Evolutionary conservation across 164 flowering plant genomes (phyloP).

Genomic region (Chimonanthus praecox): DNA sequence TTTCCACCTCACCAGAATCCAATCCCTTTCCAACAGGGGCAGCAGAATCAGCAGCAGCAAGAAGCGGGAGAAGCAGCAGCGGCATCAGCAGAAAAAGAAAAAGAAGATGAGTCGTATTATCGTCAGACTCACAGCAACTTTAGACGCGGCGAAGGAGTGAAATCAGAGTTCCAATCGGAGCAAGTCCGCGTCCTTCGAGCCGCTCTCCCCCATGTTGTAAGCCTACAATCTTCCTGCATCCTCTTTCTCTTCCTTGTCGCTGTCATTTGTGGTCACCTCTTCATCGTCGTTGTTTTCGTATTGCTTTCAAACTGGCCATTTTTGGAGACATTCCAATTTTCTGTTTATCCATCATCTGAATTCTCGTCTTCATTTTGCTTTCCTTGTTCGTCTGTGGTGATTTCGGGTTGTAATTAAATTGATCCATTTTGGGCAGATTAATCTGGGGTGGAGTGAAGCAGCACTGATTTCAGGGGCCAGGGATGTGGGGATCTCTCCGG

Average conservation of each 20-base stretch:
- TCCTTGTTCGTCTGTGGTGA: neutral
- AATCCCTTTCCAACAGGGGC: neutral
- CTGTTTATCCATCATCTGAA: neutral
- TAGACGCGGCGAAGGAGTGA: conserved; percentile 8
- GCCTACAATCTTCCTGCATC: neutral
- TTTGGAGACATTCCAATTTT: neutral
- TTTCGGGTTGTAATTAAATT: too few relatives aligned
- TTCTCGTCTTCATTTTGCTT: neutral
- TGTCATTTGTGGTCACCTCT: neutral
- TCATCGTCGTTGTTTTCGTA: neutral
- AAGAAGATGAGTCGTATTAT: neutral
- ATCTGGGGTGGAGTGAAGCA: conserved; percentile 83
- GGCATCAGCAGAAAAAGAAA: neutral
- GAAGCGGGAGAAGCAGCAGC: conserved; percentile 7
- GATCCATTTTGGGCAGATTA: conserved; percentile 29
- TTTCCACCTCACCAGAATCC: conserved; percentile 17
- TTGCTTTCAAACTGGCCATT: neutral
- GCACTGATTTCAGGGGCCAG: conserved; percentile 91
- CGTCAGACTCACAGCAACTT: conserved; percentile 3
- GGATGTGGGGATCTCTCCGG: conserved; percentile 80
- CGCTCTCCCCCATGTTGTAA: conserved; percentile 71
- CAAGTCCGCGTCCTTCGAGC: conserved; percentile 81
- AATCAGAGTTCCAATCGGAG: conserved; percentile 53
- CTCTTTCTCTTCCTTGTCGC: neutral
- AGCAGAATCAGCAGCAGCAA: neutral